Base-by-base conservation (phyloP, 2,329 filamentous ascomycete genomes). In the Tolypocladium paradoxum region DNA sequence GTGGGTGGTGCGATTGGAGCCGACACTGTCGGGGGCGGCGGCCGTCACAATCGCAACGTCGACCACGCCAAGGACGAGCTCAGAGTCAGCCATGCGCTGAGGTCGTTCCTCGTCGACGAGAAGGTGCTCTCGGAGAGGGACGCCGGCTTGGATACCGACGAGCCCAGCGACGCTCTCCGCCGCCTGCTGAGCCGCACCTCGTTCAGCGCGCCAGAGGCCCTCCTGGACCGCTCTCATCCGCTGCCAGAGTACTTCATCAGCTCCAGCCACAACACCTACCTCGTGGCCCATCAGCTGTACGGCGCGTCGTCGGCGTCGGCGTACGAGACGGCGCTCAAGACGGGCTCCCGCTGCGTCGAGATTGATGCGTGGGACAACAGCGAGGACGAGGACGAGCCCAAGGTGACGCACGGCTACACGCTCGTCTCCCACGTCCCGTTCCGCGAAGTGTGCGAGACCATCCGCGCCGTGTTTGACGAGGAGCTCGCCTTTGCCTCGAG, bases 241-340 rank as follows among this genome's bases (percentile, higher is more conserved):
- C 68, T 88, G 24, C 78, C 83, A 2, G 82, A 87, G 58, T 88
- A 88, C 67, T 88, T 83, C 62, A 81, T 88, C 68, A 85, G 81
- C 66, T 86, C 83, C 4, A 85, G 81, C 57, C 85, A 88, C 70
- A 88, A 88, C 66, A 88, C 85, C 0, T 88, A 88, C 60, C 71
- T 88, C 29, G 73, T 83, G 60, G 84, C 83, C 0, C 82, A 88
- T 64, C 85, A 88, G 68, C 77, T 88, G 2, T 84, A 76, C 59
- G 85, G 85, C 5, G 71, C 71, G 24, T 85, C 82, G 2, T 80
- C 78, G 3, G 81, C 82, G 8, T 70, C 74, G 4, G 84, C 82
- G 0, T 88, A 88, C 62, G 76, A 83, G 60, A 80, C 74, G 6
- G 81, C 82, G 0, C 70, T 88, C 18, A 71, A 68, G 33, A 79